Evolutionary conservation across 768 basidiomycete genomes (phyloP).

Genomic region (Trametes cingulata): DNA sequence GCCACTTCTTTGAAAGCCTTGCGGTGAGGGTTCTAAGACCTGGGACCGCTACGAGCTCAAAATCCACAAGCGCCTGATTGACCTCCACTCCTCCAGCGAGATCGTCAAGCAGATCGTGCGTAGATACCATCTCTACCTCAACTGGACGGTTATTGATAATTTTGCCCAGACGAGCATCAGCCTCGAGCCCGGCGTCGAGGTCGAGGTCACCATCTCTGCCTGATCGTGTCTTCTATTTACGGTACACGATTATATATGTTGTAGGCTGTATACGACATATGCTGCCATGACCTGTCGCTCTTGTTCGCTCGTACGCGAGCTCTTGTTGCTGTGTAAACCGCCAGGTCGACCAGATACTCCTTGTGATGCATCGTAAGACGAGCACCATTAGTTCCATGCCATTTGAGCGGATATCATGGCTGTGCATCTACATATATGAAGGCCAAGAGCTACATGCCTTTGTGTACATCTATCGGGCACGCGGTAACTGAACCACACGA

Average conservation of each 20-base stretch:
- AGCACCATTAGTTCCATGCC: not conserved
- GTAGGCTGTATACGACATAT: constrained; percentile 16
- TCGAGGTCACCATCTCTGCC: constrained; percentile 94
- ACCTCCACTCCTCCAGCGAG: constrained; percentile 97
- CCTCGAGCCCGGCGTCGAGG: constrained; percentile 98
- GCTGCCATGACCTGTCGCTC: not conserved
- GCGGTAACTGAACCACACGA: not conserved
- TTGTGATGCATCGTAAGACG: too few relatives aligned
- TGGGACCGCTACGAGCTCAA: constrained; percentile 99
- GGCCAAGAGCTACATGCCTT: constrained; percentile 6
- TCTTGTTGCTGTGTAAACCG: not conserved
- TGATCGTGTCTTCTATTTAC: constrained; percentile 30
- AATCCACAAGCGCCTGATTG: constrained; percentile 99
- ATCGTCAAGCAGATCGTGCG: constrained; percentile 99
- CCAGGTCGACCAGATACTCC: too few relatives aligned
- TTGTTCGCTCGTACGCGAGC: too few relatives aligned
- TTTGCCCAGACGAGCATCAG: constrained; percentile 86
- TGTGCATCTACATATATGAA: constrained; percentile 5
- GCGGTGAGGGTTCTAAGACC: constrained; percentile 99
- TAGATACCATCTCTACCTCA: constrained; percentile 17
- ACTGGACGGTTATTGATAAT: not conserved
- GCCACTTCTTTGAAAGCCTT: constrained; percentile 58
- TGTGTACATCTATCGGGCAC: constrained; percentile 6
- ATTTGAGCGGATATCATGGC: not conserved
- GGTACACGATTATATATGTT: constrained; percentile 12